A percentile compares a stretch with the other conserved stretches of the same genome.
Conservation (phyloP, 257 asterid genomes). For the Penstemon barbatus region DNA sequence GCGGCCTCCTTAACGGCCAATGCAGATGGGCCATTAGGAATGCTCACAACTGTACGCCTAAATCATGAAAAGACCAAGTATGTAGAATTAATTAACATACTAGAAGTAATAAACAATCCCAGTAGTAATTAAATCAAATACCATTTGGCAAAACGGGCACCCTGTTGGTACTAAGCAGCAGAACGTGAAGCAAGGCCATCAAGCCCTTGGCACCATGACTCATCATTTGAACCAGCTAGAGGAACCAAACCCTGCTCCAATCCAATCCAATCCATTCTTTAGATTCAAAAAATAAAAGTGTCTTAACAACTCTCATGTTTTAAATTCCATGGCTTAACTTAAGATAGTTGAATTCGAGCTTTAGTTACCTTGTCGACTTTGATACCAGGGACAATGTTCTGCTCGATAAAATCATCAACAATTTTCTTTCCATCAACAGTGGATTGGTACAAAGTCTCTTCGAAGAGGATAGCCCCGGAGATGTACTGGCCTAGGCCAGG, state of each 20-base stretch:
- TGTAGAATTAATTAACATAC: too few species aligned
- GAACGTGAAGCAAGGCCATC: slow-evolving; percentile 97
- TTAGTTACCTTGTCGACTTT: slow-evolving; percentile 77
- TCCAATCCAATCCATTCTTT: not conserved
- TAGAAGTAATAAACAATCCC: not conserved
- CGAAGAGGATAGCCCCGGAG: slow-evolving; percentile 90
- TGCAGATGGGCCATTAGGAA: slow-evolving; percentile 92
- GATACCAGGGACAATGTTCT: slow-evolving; percentile 86
- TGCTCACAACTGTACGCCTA: slow-evolving; percentile 98
- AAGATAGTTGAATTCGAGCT: not conserved
- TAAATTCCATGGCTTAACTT: not conserved
- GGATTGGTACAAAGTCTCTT: slow-evolving; percentile 91
- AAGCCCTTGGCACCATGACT: slow-evolving; percentile 98
- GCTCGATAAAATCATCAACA: slow-evolving; percentile 76
- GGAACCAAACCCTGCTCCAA: slow-evolving; percentile 82
- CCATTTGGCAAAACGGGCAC: slow-evolving; percentile 98
- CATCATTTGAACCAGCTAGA: slow-evolving; percentile 85
- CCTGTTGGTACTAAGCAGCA: slow-evolving; percentile 98
- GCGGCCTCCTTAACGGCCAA: slow-evolving; percentile 98
- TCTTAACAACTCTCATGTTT: not conserved
- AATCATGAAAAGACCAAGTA: not conserved
- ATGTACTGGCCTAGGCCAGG: slow-evolving; percentile 84
- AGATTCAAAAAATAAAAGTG: not conserved
- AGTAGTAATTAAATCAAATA: slow-evolving; percentile 3
- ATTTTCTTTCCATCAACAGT: slow-evolving; percentile 78